Evolutionary conservation across 148 eudicot species (phyloP), one percentile per base, ranked within the genome.

Genomic region (Rhododendron kiyosumense): DNA sequence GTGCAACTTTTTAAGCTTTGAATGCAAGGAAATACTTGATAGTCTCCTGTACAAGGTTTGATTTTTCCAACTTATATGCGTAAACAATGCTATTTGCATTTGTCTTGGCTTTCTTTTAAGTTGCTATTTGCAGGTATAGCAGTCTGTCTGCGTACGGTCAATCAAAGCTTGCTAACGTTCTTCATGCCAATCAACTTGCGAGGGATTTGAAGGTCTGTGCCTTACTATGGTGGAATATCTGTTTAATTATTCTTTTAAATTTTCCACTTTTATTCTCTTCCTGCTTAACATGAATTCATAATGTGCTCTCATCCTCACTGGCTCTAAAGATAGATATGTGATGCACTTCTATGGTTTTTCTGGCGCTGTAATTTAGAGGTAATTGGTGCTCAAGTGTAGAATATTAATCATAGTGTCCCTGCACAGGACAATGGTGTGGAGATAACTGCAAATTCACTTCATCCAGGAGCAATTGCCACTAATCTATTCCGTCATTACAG

Each of bases 121-220:
- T 14, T 65, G 85, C 34, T 38, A 83, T 83, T 4, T 88, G 52
- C 94, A 96, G 98, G 73, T 96, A 96, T 87, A 87, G 78, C 71
- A 90, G 89, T 48, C 86, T 91, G 81, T 85, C 91, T 67, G 98
- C 98, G 5, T 96, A 96, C 81, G 98, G 98, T 85, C 98, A 96
- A 85, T 94, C 98, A 81, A 96, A 96, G 91, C 95, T 96, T 87
- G 91, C 98, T 48, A 96, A 96, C 57, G 86, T 94, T 86, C 89
- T 96, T 85, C 98, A 96, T 91, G 93, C 95, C 86, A 92, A 92
- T 78, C 95, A 96, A 85, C 91, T 96, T 65, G 87, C 98, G 7
- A 90, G 94, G 81, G 92, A 86, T n/a, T 86, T 96, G 38, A 94
- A 93, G 98, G 98, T 94, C 85, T 67, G 32, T 82, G 73, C 36